These are phyloP conservation scores for Sporobolomyces phaffii DNA, from an alignment of 768 basidiomycete genomes.

Conservation along the genomic window DNA sequence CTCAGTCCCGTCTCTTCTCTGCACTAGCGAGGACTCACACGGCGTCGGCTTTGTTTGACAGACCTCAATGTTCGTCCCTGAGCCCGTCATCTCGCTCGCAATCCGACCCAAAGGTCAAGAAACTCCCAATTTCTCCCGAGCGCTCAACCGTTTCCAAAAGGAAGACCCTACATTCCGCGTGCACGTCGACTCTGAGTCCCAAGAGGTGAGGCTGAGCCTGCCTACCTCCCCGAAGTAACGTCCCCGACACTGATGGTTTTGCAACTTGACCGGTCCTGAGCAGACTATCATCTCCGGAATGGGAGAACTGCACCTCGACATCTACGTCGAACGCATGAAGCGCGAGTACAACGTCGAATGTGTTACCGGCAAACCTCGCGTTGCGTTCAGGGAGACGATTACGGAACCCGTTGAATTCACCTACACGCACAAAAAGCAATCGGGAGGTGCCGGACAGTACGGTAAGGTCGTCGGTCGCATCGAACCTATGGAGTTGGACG, in stretches of 20 bases:
- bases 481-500: slow-evolving; percentile 75
- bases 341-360: slow-evolving; percentile 94
- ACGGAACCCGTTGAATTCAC: slow-evolving; percentile 72
- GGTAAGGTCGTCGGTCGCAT: slow-evolving; percentile 84
- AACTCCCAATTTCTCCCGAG: slow-evolving; percentile 92
- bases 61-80: slow-evolving; percentile 98
- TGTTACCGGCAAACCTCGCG: slow-evolving; percentile 87
- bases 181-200: slow-evolving; percentile 85
- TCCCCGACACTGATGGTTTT: no score
- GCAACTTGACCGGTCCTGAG: no score
- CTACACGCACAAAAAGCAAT: slow-evolving; percentile 97
- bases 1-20: no score
- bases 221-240: no score
- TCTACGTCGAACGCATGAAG: slow-evolving; percentile 98
- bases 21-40: no score
- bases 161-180: slow-evolving; percentile 99
- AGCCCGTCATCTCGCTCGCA: slow-evolving; percentile 92
- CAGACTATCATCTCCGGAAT: slow-evolving; percentile 99
- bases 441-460: slow-evolving; percentile 93
- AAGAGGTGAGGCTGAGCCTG: slow-evolving; percentile 84
- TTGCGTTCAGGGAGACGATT: slow-evolving; percentile 93
- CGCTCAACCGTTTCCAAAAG: slow-evolving; percentile 93
- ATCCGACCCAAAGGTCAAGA: slow-evolving; percentile 88
- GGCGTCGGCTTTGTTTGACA: no score
- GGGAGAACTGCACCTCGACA: slow-evolving; percentile 97